These are phyloP conservation scores for Dothistroma pini DNA, from an alignment of 2,329 filamentous ascomycete genomes.

Conservation along the genomic window DNA sequence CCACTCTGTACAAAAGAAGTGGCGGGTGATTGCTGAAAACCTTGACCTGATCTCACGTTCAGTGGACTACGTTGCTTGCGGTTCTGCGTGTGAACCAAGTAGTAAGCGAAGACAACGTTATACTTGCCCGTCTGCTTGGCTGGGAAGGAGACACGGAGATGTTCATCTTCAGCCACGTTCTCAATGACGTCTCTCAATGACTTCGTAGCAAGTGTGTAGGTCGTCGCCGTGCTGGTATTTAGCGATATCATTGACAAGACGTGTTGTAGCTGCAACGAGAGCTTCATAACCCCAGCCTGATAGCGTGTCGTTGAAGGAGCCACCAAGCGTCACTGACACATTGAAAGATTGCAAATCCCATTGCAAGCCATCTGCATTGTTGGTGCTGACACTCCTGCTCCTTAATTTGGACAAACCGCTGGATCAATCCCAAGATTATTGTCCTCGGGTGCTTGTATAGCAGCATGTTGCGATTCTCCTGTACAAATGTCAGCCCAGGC, in stretches of 20 bases:
- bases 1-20: conserved; percentile 17
- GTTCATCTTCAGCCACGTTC: conserved; percentile 24
- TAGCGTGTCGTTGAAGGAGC: conserved; percentile 30
- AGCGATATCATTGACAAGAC: conserved; percentile 9
- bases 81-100: conserved; percentile 29
- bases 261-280: conserved; percentile 22
- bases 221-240: conserved; percentile 17
- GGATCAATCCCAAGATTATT: conserved; percentile 40
- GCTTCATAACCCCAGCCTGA: conserved; percentile 40
- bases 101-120: conserved; percentile 32
- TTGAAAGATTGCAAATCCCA: conserved; percentile 36
- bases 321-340: conserved; percentile 29
- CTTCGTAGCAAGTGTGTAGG: conserved; percentile 20
- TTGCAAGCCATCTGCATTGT: conserved; percentile 34
- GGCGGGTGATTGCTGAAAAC: conserved; percentile 21
- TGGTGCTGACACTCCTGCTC: conserved; percentile 43
- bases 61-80: conserved; percentile 31
- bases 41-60: conserved; percentile 17
- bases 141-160: conserved; percentile 24
- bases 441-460: conserved; percentile 36
- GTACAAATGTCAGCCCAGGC: background rate
- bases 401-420: conserved; percentile 47
- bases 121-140: too few relatives aligned
- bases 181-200: conserved; percentile 30
- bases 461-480: conserved; percentile 30